phyloP scores from a whole-genome alignment of 805 yeast genomes.

The Candida loeiensis region DNA sequence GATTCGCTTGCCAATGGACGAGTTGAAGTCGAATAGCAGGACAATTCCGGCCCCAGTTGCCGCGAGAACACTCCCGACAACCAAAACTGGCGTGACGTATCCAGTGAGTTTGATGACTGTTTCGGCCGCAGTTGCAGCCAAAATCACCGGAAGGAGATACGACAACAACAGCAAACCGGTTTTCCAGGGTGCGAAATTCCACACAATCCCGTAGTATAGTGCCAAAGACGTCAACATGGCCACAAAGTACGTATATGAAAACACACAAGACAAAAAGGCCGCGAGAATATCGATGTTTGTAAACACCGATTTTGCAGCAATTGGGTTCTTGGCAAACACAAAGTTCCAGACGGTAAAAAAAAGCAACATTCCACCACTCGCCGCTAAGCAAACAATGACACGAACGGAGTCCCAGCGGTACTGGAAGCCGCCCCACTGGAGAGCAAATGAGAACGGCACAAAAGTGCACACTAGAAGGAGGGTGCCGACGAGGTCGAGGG shows the following conservation, averaged over 20 bases:
- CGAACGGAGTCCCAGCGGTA: constrained; percentile 54
- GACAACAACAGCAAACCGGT: constrained; percentile 39
- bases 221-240: constrained; percentile 30
- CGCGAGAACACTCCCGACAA: constrained; percentile 26
- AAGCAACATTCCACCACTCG: constrained; percentile 41
- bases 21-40: constrained; percentile 21
- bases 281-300: constrained; percentile 32
- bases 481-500: too few species aligned
- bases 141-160: constrained; percentile 28
- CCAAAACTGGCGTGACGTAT: constrained; percentile 28
- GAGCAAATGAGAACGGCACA: too few species aligned
- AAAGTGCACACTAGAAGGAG: too few species aligned
- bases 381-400: constrained; percentile 44
- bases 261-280: constrained; percentile 34
- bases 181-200: constrained; percentile 29
- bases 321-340: constrained; percentile 39
- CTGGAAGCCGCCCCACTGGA: constrained; percentile 47
- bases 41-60: constrained; percentile 37
- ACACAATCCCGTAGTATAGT: constrained; percentile 37
- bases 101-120: constrained; percentile 26
- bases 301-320: constrained; percentile 43
- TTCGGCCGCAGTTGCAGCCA: constrained; percentile 30
- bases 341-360: constrained; percentile 41
- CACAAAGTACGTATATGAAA: constrained; percentile 40
- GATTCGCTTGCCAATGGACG: constrained; percentile 23